Conservation (phyloP, 2,329 filamentous ascomycete species). For the Xylariaceae sp. region DNA sequence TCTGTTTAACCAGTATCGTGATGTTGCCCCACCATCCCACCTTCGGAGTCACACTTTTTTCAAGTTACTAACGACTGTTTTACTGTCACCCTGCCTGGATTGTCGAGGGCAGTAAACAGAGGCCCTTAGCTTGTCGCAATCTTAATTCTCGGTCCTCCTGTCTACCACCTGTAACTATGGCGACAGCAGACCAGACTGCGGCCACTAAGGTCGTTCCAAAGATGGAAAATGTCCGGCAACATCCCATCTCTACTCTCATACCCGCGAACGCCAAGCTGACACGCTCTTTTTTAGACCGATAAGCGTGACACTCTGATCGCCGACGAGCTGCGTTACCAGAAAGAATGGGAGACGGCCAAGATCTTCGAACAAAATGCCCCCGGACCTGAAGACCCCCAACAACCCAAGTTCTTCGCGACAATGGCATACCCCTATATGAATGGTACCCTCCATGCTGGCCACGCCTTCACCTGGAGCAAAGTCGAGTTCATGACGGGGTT, state of each 20-base stretch:
- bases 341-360: constrained; percentile 76
- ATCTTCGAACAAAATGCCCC: constrained; percentile 90
- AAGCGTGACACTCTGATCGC: constrained; percentile 31
- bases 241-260: not conserved
- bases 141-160: not conserved
- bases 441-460: constrained; percentile 85
- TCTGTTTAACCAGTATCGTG: too few relatives aligned
- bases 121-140: not conserved
- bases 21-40: constrained; percentile 28
- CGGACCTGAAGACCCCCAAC: constrained; percentile 75
- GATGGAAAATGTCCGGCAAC: constrained; percentile 26
- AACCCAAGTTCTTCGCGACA: constrained; percentile 88
- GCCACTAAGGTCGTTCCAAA: constrained; percentile 24
- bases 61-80: constrained; percentile 4
- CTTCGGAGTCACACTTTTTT: constrained; percentile 24
- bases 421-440: constrained; percentile 65
- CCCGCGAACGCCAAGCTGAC: constrained; percentile 6
- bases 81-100: not conserved
- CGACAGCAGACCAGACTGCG: constrained; percentile 18
- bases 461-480: constrained; percentile 90
- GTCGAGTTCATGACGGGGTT: constrained; percentile 85
- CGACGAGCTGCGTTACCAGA: constrained; percentile 65
- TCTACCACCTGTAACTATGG: constrained; percentile 9
- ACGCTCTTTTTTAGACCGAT: constrained; percentile 20
- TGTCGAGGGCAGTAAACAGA: not conserved